Base-by-base conservation (phyloP, 192 early-diverging fungal species). In the Coemansia asiatica region DNA sequence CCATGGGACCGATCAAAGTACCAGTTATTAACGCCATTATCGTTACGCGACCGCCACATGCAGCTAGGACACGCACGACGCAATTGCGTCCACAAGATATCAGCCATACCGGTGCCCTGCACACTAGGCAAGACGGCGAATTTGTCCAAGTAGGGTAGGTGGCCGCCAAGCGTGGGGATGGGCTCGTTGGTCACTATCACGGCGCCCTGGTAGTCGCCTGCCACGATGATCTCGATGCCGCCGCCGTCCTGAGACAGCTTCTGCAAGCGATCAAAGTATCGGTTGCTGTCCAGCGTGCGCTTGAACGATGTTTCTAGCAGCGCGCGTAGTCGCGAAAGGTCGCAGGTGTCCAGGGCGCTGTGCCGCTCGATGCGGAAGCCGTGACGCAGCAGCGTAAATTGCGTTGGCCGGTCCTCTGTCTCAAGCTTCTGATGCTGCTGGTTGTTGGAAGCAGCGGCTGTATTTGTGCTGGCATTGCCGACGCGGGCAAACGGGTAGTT, bases 21-120 rank as follows among this genome's bases (percentile, higher is more conserved):
- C 96, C 96, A 98, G 69, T 91, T 92, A 69, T 98, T 98, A 6
- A 98, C 94, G 0, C 88, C 90, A 63, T 98, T 98, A 44, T 88
- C 85, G 7, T 80, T 83, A 40, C 95, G 86, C 64, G 89, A 90
- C 63, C 95, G 76, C 96, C 96, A 98, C 40, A 89, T 82, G 55
- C 66, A 71, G 56, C 90, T 85, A 0, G 87, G 86, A 72, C 90
- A 95, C 26, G 76, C 81, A 38, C 84, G 82, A 27, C 82, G 76
- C 61, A 96, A 72, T 64, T 87, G 83, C 44, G 88, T 86, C 96
- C 96, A 98, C 50, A 98, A 69, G n/a, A 95, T 95, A 71, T 98
- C 96, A 0, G 95, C 94, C 49, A 95, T 86, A 0, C 96, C 96
- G 22, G 91, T 92, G 10, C 96, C 96, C 78, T 98, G 96, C 55